Conservation (phyloP, 176 grass and related monocot genomes). For the Bonia amplexicaulis region DNA sequence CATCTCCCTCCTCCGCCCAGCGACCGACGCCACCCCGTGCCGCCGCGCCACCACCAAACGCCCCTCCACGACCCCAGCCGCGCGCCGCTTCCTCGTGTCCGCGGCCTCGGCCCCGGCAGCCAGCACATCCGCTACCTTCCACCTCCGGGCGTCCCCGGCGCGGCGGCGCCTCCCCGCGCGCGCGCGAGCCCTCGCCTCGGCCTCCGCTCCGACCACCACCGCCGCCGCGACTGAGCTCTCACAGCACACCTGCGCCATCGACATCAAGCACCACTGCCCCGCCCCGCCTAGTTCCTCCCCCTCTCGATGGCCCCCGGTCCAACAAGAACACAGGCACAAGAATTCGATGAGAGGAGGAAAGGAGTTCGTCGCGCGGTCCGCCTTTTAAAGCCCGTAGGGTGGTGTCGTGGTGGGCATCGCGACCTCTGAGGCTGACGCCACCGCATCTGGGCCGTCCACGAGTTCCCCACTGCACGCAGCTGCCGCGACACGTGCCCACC, state of each 20-base stretch:
- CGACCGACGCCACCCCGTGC: slow-evolving; percentile 25
- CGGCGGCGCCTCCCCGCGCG: slow-evolving; percentile 22
- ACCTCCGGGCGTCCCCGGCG: background rate
- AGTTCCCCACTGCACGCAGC: background rate
- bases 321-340: background rate
- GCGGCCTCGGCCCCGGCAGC: background rate
- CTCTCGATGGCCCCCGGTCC: background rate
- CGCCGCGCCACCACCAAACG: background rate
- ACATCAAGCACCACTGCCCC: slow-evolving; percentile 9
- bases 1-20: slow-evolving; percentile 48
- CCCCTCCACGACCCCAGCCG: background rate
- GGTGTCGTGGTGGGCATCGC: background rate
- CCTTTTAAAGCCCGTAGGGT: background rate
- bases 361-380: background rate
- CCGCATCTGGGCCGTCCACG: slow-evolving; percentile 39
- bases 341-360: background rate
- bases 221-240: background rate
- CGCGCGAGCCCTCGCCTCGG: slow-evolving; percentile 38
- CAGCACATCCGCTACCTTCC: background rate
- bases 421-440: background rate
- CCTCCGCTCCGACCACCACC: background rate
- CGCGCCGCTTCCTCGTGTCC: slow-evolving; percentile 29
- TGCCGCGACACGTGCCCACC: background rate
- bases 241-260: slow-evolving; percentile 52
- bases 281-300: background rate